phyloP scores from a whole-genome alignment of 441 rosid genomes.

The Euphorbia schlechtendalii region DNA sequence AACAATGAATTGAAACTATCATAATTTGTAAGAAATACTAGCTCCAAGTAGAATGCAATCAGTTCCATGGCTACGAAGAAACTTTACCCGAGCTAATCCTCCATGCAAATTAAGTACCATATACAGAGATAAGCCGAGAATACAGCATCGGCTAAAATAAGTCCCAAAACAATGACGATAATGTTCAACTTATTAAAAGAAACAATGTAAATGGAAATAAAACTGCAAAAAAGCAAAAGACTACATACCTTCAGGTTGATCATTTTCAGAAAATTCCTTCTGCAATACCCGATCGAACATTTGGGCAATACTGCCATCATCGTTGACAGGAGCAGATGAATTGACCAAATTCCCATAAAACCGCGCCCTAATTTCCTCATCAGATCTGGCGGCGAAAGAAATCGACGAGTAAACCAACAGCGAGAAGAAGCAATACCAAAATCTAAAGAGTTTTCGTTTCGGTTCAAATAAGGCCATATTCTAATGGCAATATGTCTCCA shows the following conservation, averaged over 20 bases:
- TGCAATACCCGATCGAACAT: conserved; percentile 92
- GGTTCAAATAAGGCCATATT: conserved; percentile 23
- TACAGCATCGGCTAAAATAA: neutral
- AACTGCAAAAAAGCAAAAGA: neutral
- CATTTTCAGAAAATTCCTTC: conserved; percentile 90
- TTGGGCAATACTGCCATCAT: conserved; percentile 76
- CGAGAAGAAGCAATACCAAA: conserved; percentile 24
- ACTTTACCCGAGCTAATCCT: neutral
- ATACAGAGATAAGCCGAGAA: neutral
- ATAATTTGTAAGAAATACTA: no score
- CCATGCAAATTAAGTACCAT: neutral
- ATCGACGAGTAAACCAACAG: conserved; percentile 24
- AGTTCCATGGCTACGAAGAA: neutral
- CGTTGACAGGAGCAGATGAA: conserved; percentile 53
- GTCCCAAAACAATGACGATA: neutral
- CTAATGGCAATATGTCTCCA: conserved; percentile 5
- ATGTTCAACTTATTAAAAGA: neutral
- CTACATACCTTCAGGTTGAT: conserved; percentile 71
- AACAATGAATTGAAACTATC: no score
- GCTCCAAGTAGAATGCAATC: neutral
- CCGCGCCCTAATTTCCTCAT: conserved; percentile 68
- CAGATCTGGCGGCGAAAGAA: conserved; percentile 58
- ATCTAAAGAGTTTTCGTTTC: conserved; percentile 28
- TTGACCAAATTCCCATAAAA: conserved; percentile 83
- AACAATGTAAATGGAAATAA: neutral